Percentiles rank a stretch among this genome's conserved stretches.
These are phyloP conservation scores for Torulaspora indica DNA, from an alignment of 805 yeast species.

Conservation along the genomic window DNA sequence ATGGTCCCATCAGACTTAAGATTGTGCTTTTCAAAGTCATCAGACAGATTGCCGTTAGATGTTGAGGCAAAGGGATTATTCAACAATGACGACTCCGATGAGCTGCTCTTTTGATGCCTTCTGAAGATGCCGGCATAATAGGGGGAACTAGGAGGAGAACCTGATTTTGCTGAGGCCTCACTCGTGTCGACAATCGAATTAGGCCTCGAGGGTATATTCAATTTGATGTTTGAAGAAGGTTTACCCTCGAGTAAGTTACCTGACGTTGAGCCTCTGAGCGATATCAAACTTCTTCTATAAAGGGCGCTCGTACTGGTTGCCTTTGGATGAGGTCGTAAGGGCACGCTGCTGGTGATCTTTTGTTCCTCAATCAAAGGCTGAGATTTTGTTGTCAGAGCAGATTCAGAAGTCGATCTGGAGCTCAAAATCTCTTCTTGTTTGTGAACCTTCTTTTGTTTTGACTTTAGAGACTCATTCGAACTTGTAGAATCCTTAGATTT, in stretches of 20 bases:
- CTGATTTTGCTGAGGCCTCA: constrained; percentile 15
- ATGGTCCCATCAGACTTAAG: constrained; percentile 13
- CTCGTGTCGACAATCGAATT: constrained; percentile 21
- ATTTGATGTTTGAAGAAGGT: constrained; percentile 22
- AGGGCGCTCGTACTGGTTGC: constrained; percentile 33
- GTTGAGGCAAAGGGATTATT: constrained; percentile 38
- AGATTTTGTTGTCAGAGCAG: constrained; percentile 15
- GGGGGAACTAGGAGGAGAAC: constrained; percentile 31
- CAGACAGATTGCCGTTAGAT: constrained; percentile 13
- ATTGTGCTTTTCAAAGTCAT: constrained; percentile 7
- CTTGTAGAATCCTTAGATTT: constrained; percentile 24
- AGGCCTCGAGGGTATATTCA: constrained; percentile 30
- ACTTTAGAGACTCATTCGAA: constrained; percentile 30
- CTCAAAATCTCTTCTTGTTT: constrained; percentile 15
- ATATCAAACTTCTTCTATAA: constrained; percentile 36
- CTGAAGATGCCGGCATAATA: constrained; percentile 48
- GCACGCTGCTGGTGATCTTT: constrained; percentile 10
- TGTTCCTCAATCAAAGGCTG: constrained; percentile 5
- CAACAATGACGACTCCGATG: constrained; percentile 50
- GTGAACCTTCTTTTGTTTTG: constrained; percentile 11
- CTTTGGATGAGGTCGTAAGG: constrained; percentile 24
- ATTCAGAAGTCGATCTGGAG: constrained; percentile 32
- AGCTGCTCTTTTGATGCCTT: constrained; percentile 59
- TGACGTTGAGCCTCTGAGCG: constrained; percentile 28
- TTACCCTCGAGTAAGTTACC: constrained; percentile 11